A percentile compares a stretch with the other conserved stretches of the same genome.
These are phyloP conservation scores for Blastomyces gilchristii DNA, from an alignment of 2,329 filamentous ascomycete species.

Conservation along the genomic window DNA sequence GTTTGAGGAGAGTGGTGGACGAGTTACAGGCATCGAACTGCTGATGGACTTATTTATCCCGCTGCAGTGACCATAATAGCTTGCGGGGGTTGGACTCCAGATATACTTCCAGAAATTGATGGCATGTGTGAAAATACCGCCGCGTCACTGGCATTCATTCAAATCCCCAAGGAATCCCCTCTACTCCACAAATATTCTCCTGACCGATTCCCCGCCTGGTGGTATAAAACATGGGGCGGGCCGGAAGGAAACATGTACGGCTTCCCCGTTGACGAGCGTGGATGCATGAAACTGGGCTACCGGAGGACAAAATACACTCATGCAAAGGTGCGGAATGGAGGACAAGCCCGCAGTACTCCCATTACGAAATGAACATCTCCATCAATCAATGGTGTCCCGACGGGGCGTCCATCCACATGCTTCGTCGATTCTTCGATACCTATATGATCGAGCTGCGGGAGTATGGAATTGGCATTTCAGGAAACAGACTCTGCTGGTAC, in stretches of 20 bases:
- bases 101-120: conserved; percentile 33
- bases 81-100: conserved; percentile 38
- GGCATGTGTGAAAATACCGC: conserved; percentile 41
- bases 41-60: conserved; percentile 26
- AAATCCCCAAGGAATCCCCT: conserved; percentile 31
- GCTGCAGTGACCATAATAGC: conserved; percentile 33
- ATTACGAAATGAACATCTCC: conserved; percentile 29
- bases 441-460: conserved; percentile 37
- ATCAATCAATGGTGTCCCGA: conserved; percentile 19
- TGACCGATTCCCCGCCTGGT: conserved; percentile 39
- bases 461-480: conserved; percentile 31
- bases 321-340: conserved; percentile 29
- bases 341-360: conserved; percentile 32
- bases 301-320: conserved; percentile 45
- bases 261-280: conserved; percentile 36
- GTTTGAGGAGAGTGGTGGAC: conserved; percentile 16
- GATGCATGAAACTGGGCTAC: conserved; percentile 43
- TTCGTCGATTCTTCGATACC: conserved; percentile 29
- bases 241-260: conserved; percentile 39
- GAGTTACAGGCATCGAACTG: conserved; percentile 30
- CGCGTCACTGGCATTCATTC: conserved; percentile 37
- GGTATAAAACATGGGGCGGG: conserved; percentile 29
- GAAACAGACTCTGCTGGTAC: conserved; percentile 46
- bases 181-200: conserved; percentile 36
- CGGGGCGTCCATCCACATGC: conserved; percentile 20